These are phyloP conservation scores for Amylostereum areolatum DNA, from an alignment of 1,284 basidiomycete species.

Conservation along the genomic window DNA sequence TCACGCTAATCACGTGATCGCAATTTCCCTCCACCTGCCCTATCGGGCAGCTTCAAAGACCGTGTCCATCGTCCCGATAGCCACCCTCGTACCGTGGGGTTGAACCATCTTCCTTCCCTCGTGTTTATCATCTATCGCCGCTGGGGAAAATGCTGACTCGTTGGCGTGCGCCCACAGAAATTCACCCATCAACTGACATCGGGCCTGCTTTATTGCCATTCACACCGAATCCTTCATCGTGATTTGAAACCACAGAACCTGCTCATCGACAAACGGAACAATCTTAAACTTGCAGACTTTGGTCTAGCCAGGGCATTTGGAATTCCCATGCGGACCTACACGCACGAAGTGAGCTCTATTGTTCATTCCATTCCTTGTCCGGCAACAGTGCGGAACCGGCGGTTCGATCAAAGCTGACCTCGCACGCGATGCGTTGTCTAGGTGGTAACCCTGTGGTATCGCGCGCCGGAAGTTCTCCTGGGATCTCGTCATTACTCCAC, in stretches of 20 bases:
- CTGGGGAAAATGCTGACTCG: background rate
- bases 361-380: background rate
- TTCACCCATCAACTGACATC: constrained; percentile 84
- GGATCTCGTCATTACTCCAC: constrained; percentile 96
- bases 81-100: too few species aligned
- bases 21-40: background rate
- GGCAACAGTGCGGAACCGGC: background rate
- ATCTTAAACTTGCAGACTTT: constrained; percentile 95
- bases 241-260: constrained; percentile 98
- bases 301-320: constrained; percentile 96
- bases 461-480: constrained; percentile 93
- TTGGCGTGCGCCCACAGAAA: constrained; percentile 49
- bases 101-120: too few species aligned
- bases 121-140: background rate
- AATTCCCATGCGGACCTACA: constrained; percentile 96
- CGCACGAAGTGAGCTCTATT: constrained; percentile 76
- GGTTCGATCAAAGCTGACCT: background rate
- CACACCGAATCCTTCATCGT: constrained; percentile 93
- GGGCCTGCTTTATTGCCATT: constrained; percentile 93
- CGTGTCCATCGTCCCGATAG: background rate
- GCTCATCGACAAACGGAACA: constrained; percentile 85
- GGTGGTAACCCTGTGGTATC: constrained; percentile 99
- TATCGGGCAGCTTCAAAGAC: background rate
- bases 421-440: constrained; percentile 25
- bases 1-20: constrained; percentile 6